phyloP scores from a whole-genome alignment of 2,329 filamentous ascomycete species.

The Xylaria hypoxylon region DNA sequence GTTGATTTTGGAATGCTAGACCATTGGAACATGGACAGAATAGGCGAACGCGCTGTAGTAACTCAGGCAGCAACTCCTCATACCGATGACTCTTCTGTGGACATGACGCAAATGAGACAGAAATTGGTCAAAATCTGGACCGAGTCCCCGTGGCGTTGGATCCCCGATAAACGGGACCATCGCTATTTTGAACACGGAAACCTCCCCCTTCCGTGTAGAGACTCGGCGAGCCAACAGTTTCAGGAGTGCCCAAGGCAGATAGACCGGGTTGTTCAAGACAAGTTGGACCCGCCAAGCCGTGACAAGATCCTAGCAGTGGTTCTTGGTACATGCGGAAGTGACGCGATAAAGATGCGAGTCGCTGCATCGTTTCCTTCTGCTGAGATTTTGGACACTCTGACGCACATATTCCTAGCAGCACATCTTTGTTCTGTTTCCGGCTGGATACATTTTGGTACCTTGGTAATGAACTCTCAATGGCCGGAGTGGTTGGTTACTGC shows the following conservation, averaged over 20 bases:
- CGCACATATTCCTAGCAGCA: constrained; percentile 69
- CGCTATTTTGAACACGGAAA: constrained; percentile 59
- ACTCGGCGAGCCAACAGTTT: constrained; percentile 55
- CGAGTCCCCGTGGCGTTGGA: constrained; percentile 64
- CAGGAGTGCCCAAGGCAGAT: constrained; percentile 54
- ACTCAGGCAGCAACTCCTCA: constrained; percentile 46
- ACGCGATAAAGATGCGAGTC: constrained; percentile 62
- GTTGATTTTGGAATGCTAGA: constrained; percentile 64
- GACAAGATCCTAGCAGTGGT: constrained; percentile 75
- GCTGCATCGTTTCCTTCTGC: constrained; percentile 68
- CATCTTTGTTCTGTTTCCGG: constrained; percentile 67
- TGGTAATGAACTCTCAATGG: constrained; percentile 65
- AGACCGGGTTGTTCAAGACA: constrained; percentile 58
- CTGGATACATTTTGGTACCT: constrained; percentile 72
- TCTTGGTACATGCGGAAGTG: constrained; percentile 66
- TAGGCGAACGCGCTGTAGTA: constrained; percentile 46
- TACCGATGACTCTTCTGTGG: constrained; percentile 54
- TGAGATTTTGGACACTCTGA: constrained; percentile 65
- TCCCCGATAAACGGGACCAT: constrained; percentile 58
- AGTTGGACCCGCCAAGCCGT: constrained; percentile 60
- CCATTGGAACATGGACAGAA: constrained; percentile 60
- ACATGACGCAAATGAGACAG: constrained; percentile 61
- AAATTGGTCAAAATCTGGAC: constrained; percentile 62
- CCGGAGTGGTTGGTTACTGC: constrained; percentile 71
- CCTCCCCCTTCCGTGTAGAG: constrained; percentile 57